Conservation (phyloP, 23 red algal species). For the Gracilaria caudata region DNA sequence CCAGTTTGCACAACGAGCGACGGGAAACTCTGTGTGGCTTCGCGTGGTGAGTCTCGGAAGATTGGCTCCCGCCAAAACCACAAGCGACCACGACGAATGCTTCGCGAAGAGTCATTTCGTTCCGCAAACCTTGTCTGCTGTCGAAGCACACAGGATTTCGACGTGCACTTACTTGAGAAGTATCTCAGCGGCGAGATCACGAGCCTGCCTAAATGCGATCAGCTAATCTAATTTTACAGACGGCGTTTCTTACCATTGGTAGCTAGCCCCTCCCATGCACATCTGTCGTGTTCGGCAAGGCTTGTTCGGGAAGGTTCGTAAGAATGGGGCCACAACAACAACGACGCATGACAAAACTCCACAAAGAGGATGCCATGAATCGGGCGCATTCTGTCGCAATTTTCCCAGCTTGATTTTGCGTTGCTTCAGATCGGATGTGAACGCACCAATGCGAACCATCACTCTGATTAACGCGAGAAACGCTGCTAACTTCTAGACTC, state of each 20-base stretch:
- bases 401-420: constrained; percentile 48
- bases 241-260: too few relatives aligned
- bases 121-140: too few relatives aligned
- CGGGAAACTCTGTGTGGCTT: background rate
- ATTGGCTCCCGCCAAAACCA: background rate
- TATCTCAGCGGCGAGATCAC: background rate
- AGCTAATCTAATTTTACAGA: background rate
- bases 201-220: background rate
- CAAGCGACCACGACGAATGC: background rate
- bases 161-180: too few relatives aligned
- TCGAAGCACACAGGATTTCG: too few relatives aligned
- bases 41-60: background rate
- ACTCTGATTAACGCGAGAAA: constrained; percentile 43
- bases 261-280: too few relatives aligned
- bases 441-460: constrained; percentile 10
- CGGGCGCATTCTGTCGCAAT: constrained; percentile 72
- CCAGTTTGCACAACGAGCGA: background rate
- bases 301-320: constrained; percentile 47
- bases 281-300: background rate
- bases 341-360: constrained; percentile 48
- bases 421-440: constrained; percentile 40
- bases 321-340: constrained; percentile 52
- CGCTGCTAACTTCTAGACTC: background rate
- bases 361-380: constrained; percentile 16
- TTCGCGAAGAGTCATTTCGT: background rate